Conservation (phyloP, 345 rosid species). For the Nephelium lappaceum region DNA sequence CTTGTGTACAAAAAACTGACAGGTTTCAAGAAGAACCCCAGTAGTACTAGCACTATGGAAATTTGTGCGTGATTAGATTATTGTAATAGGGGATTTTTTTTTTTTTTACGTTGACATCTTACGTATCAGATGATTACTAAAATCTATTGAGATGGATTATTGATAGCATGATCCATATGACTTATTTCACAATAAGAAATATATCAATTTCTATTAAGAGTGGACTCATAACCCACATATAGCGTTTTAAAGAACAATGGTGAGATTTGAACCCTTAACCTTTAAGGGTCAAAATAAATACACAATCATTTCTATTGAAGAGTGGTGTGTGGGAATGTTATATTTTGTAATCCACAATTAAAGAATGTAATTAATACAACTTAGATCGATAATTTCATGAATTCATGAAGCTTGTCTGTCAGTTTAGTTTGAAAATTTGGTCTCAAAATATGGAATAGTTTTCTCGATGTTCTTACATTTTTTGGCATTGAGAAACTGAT, state of each 20-base stretch:
- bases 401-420: constrained; percentile 64
- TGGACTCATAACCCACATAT: no score
- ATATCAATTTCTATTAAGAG: no score
- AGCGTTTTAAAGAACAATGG: no score
- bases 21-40: constrained; percentile 22
- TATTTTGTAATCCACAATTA: constrained; percentile 34
- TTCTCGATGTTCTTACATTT: constrained; percentile 6
- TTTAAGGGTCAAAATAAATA: no score
- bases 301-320: no score
- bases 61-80: constrained; percentile 19
- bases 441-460: constrained; percentile 13
- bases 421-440: constrained; percentile 35
- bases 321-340: neutral
- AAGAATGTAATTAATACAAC: constrained; percentile 38
- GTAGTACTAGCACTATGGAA: constrained; percentile 14
- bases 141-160: no score
- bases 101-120: no score
- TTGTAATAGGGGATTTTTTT: neutral
- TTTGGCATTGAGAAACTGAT: constrained; percentile 26
- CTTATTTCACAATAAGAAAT: no score
- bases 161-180: no score
- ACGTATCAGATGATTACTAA: no score
- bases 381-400: constrained; percentile 32
- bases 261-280: no score
- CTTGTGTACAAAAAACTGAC: constrained; percentile 32